Evolutionary conservation across 768 basidiomycete species (phyloP), one percentile per base, ranked within the genome.

Genomic region (Megacollybia marginata): DNA sequence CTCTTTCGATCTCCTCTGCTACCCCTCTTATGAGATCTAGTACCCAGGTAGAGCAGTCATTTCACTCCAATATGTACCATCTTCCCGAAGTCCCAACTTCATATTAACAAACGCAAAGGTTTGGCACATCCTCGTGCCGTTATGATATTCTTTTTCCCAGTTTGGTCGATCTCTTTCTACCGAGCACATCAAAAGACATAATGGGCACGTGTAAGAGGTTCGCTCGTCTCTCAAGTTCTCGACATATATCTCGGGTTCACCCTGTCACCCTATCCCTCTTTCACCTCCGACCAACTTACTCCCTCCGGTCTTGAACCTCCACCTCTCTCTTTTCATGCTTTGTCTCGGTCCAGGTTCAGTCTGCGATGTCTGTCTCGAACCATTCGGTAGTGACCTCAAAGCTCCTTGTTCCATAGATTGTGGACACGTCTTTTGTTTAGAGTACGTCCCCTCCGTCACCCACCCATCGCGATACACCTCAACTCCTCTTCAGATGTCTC

Each of bases 351-450:
- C 77, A 52, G 75, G 74, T 58, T 87, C 86, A 58, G 69, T 71
- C 45, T 89, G 86, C 74, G 86, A 88, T 67, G 76, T 88, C 59
- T 89, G 87, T 67, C 72, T 83, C 56, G 85, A 88, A 56, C 64
- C 67, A 32, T 88, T 83, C 61, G 71, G 70, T 46, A 62, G 62
- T 48, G 76, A 76, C 46, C 55, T 55, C 43, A 81, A 78, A 60
- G 70, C 74, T 8, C 85, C 85, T 46, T 78, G 82, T 58, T 74
- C 79, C 45, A 83, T 88, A 57, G 52, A 71, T 44, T 89, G 87
- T 53, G 87, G 87, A 15, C 85, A 88, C 61, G 76, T 81, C 49
- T 86, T 86, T 65, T 88, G 83, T 57, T 65, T 67, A 53, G 64
- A 61, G 69, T 71, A 48, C 10, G 28, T 28, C 44, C 10, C 40